Evolutionary conservation across 129 eudicot genomes (phyloP).

Genomic region (Centaurea solstitialis): DNA sequence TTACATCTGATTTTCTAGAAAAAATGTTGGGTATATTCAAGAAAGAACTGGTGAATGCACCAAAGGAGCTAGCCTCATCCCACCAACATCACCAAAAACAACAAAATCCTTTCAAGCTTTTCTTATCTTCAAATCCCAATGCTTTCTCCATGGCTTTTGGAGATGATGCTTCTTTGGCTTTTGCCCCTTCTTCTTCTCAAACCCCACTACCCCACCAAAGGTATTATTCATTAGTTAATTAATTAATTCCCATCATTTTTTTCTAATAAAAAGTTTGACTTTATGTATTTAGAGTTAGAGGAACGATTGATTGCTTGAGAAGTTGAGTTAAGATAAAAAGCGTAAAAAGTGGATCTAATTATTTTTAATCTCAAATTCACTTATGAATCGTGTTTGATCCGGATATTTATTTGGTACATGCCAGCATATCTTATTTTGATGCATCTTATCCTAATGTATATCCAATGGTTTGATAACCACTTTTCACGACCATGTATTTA

Average conservation of each 20-base stretch:
- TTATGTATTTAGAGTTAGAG: too few species aligned
- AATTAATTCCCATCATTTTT: neutral
- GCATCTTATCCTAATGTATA: too few species aligned
- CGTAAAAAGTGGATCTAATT: too few species aligned
- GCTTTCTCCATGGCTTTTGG: constrained; percentile 67
- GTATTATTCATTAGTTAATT: constrained; percentile 18
- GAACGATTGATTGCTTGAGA: too few species aligned
- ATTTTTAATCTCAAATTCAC: too few species aligned
- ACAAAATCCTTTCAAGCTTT: constrained; percentile 47
- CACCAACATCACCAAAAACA: neutral
- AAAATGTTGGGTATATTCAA: constrained; percentile 81
- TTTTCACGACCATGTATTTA: neutral
- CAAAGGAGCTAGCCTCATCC: constrained; percentile 59
- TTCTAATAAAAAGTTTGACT: too few species aligned
- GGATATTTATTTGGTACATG: too few species aligned
- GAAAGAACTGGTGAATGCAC: constrained; percentile 72
- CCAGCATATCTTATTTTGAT: too few species aligned
- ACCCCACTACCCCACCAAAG: constrained; percentile 43
- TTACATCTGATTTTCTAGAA: too few species aligned
- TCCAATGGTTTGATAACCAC: too few species aligned
- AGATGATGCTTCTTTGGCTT: constrained; percentile 58
- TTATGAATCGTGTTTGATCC: too few species aligned
- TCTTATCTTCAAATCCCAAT: constrained; percentile 48
- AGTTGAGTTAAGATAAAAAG: too few species aligned
- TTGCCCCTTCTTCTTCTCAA: constrained; percentile 45